Percentiles rank a stretch among this genome's conserved stretches.
These are phyloP conservation scores for Epichloe sp. DNA, from an alignment of 2,329 filamentous ascomycete genomes.

Conservation along the genomic window DNA sequence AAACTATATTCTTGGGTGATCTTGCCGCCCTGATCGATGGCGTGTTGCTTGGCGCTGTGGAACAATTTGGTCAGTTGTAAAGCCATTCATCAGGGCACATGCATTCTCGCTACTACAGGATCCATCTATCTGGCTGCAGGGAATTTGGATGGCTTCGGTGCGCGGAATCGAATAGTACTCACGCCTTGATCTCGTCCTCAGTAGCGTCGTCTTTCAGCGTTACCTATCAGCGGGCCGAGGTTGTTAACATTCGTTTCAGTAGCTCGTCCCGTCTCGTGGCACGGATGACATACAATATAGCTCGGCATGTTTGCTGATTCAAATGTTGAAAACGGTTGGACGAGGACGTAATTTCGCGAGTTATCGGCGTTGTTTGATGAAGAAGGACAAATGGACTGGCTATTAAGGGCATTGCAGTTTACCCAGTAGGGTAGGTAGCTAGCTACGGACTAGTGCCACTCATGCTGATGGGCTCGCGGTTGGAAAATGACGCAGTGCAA, in stretches of 20 bases:
- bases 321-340: slow-evolving; percentile 1
- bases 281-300: slow-evolving; percentile 35
- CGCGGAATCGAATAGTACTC: slow-evolving; percentile 14
- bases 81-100: background rate
- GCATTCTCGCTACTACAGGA: no score
- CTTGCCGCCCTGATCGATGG: slow-evolving; percentile 62
- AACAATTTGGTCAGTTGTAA: background rate
- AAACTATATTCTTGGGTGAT: slow-evolving; percentile 75
- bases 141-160: background rate
- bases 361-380: slow-evolving; percentile 5
- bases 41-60: slow-evolving; percentile 61
- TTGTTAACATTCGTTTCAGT: slow-evolving; percentile 2
- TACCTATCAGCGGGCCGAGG: slow-evolving; percentile 39
- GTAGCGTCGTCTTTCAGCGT: slow-evolving; percentile 63
- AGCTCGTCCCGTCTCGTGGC: background rate
- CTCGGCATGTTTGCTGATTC: slow-evolving; percentile 33
- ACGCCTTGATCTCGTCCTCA: slow-evolving; percentile 55
- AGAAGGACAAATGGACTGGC: background rate
- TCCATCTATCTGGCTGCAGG: no score
- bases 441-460: no score
- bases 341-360: slow-evolving; percentile 2
- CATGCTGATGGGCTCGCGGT: no score
- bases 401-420: background rate
- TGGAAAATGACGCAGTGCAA: no score
- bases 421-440: no score